Evolutionary conservation across 208 protist genomes (phyloP).

Genomic region (Jaenimonas drosophilae): DNA sequence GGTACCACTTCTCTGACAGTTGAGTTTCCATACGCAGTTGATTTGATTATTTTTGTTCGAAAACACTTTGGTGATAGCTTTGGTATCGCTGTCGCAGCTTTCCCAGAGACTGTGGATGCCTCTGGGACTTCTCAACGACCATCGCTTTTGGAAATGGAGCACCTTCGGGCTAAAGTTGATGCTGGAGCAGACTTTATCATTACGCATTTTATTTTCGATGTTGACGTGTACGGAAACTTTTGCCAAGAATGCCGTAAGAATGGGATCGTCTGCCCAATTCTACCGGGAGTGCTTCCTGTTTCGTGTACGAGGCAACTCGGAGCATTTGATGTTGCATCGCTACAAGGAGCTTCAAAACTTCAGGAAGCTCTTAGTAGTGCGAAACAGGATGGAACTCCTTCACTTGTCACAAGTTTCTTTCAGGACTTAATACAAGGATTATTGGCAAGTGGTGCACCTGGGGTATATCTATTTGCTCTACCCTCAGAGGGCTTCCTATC

Average conservation of each 20-base stretch:
- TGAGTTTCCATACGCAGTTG: conserved; percentile 78
- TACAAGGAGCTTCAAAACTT: conserved; percentile 44
- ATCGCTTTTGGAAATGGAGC: conserved; percentile 54
- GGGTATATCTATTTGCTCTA: conserved; percentile 94
- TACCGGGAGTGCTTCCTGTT: conserved; percentile 86
- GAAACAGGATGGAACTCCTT: conserved; percentile 39
- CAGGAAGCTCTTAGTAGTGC: conserved; percentile 8
- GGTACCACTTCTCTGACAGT: conserved; percentile 1
- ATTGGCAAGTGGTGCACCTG: conserved; percentile 40
- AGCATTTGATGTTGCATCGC: conserved; percentile 43
- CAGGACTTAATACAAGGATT: conserved; percentile 73
- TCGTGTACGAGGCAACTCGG: conserved; percentile 23
- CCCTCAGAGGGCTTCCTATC: conserved; percentile 81
- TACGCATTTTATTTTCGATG: conserved; percentile 92
- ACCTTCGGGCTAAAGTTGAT: conserved; percentile 89
- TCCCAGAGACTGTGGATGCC: conserved; percentile 61
- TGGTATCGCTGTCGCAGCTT: conserved; percentile 76
- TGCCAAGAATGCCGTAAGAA: conserved; percentile 27
- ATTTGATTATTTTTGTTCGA: conserved; percentile 88
- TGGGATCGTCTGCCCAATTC: conserved; percentile 83
- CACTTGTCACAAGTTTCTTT: conserved; percentile 50
- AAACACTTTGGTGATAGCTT: conserved; percentile 91
- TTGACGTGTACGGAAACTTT: conserved; percentile 66
- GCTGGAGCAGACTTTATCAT: conserved; percentile 93
- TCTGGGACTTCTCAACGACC: neutral